A percentile compares a stretch with the other conserved stretches of the same genome.
These are phyloP conservation scores for Solanum sparsipilum DNA, from an alignment of 257 asterid genomes.

Conservation along the genomic window DNA sequence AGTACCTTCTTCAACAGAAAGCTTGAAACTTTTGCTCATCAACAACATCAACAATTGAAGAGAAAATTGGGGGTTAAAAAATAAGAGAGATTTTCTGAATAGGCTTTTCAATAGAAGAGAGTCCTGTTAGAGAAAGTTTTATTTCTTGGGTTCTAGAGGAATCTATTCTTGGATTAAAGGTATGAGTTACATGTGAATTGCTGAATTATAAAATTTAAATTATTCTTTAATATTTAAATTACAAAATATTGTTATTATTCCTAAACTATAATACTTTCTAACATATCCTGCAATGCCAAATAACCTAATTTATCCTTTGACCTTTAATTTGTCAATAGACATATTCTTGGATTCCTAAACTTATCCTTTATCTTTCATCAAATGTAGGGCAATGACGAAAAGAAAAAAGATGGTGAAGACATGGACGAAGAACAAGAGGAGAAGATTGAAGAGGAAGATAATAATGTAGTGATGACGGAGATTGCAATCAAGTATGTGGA, in stretches of 20 bases:
- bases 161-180: background rate
- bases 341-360: background rate
- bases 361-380: background rate
- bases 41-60: background rate
- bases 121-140: too few species aligned
- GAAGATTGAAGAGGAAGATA: conserved; percentile 30
- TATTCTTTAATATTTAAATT: background rate
- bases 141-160: background rate
- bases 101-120: too few species aligned
- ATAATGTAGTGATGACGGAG: conserved; percentile 40
- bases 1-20: background rate
- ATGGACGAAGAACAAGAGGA: conserved; percentile 48
- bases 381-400: conserved; percentile 31
- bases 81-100: background rate
- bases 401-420: conserved; percentile 38
- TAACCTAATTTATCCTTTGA: background rate
- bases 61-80: background rate
- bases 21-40: background rate
- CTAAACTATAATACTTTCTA: too few species aligned
- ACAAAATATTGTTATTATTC: too few species aligned
- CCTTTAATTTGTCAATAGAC: background rate
- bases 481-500: conserved; percentile 41
- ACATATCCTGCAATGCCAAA: background rate
- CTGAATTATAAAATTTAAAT: too few species aligned
- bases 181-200: background rate